Base-by-base conservation (phyloP, 768 basidiomycete species). In the Suillus spraguei region DNA sequence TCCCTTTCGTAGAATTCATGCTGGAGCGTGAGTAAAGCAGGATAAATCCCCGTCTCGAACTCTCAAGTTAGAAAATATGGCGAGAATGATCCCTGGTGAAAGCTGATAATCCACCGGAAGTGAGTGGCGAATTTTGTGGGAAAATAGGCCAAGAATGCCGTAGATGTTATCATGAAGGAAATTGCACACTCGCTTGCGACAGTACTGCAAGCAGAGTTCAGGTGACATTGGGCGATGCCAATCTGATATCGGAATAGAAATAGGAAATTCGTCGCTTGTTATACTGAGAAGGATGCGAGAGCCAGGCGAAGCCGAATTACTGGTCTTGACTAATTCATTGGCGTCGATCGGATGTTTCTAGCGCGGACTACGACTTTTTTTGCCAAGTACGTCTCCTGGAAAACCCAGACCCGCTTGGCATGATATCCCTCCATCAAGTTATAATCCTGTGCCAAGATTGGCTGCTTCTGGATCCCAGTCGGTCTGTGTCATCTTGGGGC, bases 151-250 rank as follows among this genome's bases (percentile, higher is more conserved):
- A 13, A 53, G 52, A 33, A 53, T 33, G 20, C 52, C 52, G 20
- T 53, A 53, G 17, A 53, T n/a, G 20, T 53, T 53, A n/a, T 53
- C 52, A 53, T 53, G 52, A 53, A 53, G 52, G 32, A 53, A 53
- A 1, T 20, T 1, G 32, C 52, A 33, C 10, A 33, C 52, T 53
- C 52, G 52, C 52, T n/a, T n/a, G 52, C 52, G 52, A 53, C 52
- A 53, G 52, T 53, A 53, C 11, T 33, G 52, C 52, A 53, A 33
- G 20, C 52, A 53, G 32, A 53, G 32, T 10, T 53, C 52, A n/a
- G 52, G 52, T 33, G 52, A 53, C 52, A 53, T 53, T 33, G 52
- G 52, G 32, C 52, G 52, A 11, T 53, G 4, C 52, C 52, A 53
- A 53, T 53, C 20, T 11, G 52, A 53, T 53, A 53, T 33, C 17